These are phyloP conservation scores for Wallacemonas collosoma DNA, from an alignment of 208 protist genomes.

Conservation along the genomic window DNA sequence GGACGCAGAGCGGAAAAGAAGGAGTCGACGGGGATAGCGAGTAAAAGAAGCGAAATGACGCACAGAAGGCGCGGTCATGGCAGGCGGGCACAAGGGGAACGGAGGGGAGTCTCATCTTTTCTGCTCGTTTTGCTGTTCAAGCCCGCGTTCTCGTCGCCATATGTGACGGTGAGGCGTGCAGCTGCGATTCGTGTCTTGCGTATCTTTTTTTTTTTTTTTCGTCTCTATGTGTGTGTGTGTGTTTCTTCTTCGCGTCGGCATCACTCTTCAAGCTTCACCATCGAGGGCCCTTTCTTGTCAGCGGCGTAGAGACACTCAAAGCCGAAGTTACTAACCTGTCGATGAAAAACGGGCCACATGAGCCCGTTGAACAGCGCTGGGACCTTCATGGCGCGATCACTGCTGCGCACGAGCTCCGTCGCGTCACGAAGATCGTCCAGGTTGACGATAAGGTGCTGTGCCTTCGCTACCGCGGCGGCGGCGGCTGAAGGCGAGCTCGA, in stretches of 20 bases:
- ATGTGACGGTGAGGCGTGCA: too few relatives aligned
- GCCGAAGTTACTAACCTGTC: conserved; percentile 10
- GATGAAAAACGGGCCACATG: conserved; percentile 46
- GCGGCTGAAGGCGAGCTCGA: background rate
- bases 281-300: conserved; percentile 8
- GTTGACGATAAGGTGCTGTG: conserved; percentile 40
- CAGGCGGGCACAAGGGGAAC: too few relatives aligned
- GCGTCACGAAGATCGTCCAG: conserved; percentile 41
- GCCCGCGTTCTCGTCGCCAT: too few relatives aligned
- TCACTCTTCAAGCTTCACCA: conserved; percentile 19
- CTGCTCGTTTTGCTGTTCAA: background rate
- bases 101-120: background rate
- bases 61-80: too few relatives aligned
- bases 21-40: too few relatives aligned
- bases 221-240: background rate
- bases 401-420: conserved; percentile 43
- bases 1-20: too few relatives aligned
- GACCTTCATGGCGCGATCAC: conserved; percentile 20
- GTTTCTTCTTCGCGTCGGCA: too few relatives aligned
- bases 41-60: too few relatives aligned
- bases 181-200: background rate
- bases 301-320: conserved; percentile 18
- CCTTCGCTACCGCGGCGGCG: conserved; percentile 15
- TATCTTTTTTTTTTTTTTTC: conserved; percentile 16
- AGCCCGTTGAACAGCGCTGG: conserved; percentile 38